Evolutionary conservation across 1,284 basidiomycete species (phyloP).

Genomic region (Cutaneotrichosporon spelunceum): DNA sequence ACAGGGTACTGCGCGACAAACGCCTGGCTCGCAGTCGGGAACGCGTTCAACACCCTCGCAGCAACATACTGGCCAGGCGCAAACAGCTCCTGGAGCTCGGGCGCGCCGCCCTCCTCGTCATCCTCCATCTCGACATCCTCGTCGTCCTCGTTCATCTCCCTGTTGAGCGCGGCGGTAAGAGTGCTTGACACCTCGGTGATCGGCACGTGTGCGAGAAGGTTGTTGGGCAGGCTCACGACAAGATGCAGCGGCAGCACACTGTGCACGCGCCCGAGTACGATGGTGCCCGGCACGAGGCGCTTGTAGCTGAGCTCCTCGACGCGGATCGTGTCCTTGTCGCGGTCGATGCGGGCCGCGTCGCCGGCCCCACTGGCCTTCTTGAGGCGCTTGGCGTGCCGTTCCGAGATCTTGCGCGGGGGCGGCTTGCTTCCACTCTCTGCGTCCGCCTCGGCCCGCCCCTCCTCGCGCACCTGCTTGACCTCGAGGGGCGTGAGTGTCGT

Average conservation of each 20-base stretch:
- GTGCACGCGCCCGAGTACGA: slow-evolving; percentile 79
- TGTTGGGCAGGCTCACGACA: slow-evolving; percentile 89
- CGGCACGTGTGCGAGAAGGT: slow-evolving; percentile 90
- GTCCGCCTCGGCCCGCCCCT: slow-evolving; percentile 79
- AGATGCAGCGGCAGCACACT: slow-evolving; percentile 85
- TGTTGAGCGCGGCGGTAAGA: slow-evolving; percentile 63
- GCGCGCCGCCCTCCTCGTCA: slow-evolving; percentile 55
- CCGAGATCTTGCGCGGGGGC: slow-evolving; percentile 36
- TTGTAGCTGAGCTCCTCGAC: slow-evolving; percentile 94
- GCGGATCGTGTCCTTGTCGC: slow-evolving; percentile 49
- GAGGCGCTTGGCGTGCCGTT: slow-evolving; percentile 40
- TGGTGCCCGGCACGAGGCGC: slow-evolving; percentile 80
- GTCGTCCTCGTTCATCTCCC: slow-evolving; percentile 44
- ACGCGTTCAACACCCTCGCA: slow-evolving; percentile 61
- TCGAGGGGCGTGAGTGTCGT: slow-evolving; percentile 79
- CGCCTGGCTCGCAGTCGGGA: slow-evolving; percentile 44
- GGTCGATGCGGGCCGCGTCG: slow-evolving; percentile 54
- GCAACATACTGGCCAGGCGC: slow-evolving; percentile 80
- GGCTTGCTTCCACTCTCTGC: slow-evolving; percentile 58
- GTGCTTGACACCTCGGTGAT: slow-evolving; percentile 89
- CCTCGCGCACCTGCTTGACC: slow-evolving; percentile 77
- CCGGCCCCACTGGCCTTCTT: slow-evolving; percentile 53
- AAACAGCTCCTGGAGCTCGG: slow-evolving; percentile 74
- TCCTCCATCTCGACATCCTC: slow-evolving; percentile 52
- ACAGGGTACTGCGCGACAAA: slow-evolving; percentile 51